Evolutionary conservation across 768 basidiomycete species (phyloP).

Genomic region (Suillus plorans): DNA sequence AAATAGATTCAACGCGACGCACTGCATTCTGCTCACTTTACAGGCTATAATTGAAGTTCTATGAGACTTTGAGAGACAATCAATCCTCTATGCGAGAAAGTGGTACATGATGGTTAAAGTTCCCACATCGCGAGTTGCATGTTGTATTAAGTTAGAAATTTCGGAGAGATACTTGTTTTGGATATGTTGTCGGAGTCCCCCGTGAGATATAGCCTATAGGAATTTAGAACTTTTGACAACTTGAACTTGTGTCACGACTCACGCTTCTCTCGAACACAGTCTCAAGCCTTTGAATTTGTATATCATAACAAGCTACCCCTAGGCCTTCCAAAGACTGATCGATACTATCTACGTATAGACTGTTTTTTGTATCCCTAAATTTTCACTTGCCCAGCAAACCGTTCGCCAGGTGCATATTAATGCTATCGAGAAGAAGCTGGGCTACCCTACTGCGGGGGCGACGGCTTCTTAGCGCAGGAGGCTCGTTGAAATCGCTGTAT

Average conservation of each 20-base stretch:
- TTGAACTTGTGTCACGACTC: neutral
- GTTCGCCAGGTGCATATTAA: neutral
- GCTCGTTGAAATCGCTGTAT: neutral
- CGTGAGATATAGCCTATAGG: neutral
- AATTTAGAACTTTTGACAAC: neutral
- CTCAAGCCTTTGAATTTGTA: neutral
- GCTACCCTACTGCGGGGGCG: neutral
- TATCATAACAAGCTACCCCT: neutral
- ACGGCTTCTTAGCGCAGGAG: neutral
- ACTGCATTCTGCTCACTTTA: neutral
- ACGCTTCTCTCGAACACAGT: neutral
- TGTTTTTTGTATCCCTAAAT: neutral
- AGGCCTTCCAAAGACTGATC: neutral
- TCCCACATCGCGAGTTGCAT: neutral
- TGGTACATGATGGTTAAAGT: neutral
- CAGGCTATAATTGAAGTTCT: neutral
- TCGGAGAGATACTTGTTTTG: slow-evolving; percentile 1
- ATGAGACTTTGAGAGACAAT: neutral
- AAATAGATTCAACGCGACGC: neutral
- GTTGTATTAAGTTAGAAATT: neutral
- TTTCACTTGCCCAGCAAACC: neutral
- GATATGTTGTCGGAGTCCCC: slow-evolving; percentile 3
- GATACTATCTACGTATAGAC: neutral
- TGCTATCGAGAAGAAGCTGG: slow-evolving; percentile 2
- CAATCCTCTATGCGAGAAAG: neutral